Percentiles rank a stretch among this genome's conserved stretches.
These are phyloP conservation scores for Platanthera zijinensis DNA, from an alignment of 106 monocot species.

Conservation along the genomic window DNA sequence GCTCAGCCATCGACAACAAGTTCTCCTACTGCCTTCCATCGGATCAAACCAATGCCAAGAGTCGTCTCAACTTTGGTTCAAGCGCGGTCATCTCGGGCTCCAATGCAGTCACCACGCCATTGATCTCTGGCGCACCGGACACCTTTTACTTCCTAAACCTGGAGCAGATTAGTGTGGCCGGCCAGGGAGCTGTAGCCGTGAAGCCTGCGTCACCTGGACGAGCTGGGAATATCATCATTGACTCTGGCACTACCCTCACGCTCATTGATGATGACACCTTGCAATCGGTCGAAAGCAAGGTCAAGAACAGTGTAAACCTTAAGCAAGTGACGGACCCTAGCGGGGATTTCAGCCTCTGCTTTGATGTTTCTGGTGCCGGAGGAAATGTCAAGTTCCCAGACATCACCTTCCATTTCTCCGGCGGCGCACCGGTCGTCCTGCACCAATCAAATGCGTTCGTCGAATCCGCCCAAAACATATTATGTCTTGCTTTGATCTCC, in stretches of 20 bases:
- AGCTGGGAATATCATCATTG: constrained; percentile 25
- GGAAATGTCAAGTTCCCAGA: constrained; percentile 9
- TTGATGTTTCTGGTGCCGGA: neutral
- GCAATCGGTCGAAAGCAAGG: neutral
- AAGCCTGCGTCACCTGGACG: neutral
- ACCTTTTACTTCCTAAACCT: constrained; percentile 30
- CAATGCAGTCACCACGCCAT: constrained; percentile 14
- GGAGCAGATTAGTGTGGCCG: constrained; percentile 16
- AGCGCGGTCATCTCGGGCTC: neutral
- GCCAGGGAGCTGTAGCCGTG: neutral
- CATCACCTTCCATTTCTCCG: constrained; percentile 20
- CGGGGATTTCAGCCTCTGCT: constrained; percentile 17
- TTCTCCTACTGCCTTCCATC: constrained; percentile 42
- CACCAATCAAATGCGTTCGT: constrained; percentile 15
- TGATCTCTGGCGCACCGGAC: neutral
- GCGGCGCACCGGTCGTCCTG: constrained; percentile 19
- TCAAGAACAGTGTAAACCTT: constrained; percentile 4
- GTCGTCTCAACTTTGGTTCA: constrained; percentile 27
- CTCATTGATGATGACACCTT: constrained; percentile 4
- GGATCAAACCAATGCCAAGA: neutral
- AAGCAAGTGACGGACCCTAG: constrained; percentile 5
- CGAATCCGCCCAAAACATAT: neutral
- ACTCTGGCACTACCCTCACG: constrained; percentile 41
- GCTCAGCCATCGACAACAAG: constrained; percentile 16
- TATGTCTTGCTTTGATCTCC: constrained; percentile 22